Conservation (phyloP, 2,329 filamentous ascomycete species). For the Cercospora sp. region DNA sequence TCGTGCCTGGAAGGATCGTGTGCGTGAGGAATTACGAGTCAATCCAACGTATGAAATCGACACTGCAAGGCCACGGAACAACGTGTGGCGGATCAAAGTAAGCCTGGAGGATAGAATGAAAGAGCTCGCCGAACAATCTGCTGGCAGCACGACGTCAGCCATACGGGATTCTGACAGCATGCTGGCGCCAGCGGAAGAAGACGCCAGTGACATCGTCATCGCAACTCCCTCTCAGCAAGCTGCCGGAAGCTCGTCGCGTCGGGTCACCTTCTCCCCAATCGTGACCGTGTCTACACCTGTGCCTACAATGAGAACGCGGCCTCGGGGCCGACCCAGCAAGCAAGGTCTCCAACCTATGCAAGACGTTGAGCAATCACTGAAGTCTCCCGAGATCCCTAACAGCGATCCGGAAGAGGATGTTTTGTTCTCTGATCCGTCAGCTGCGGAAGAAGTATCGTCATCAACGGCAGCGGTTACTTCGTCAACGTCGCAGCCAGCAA, state of each 20-base stretch:
- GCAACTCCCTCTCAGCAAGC: background rate
- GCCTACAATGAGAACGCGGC: background rate
- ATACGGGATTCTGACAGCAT: background rate
- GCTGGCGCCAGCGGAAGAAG: background rate
- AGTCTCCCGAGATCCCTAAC: background rate
- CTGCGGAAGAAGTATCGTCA: background rate
- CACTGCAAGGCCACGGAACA: background rate
- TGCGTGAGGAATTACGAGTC: conserved; percentile 10
- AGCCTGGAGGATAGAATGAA: background rate
- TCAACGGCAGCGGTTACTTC: background rate
- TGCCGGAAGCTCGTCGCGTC: conserved; percentile 7
- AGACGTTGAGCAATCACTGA: background rate
- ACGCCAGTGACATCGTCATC: background rate
- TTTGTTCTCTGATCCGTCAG: background rate
- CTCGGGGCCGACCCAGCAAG: background rate
- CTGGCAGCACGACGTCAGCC: background rate
- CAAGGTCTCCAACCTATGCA: background rate
- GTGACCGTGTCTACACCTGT: conserved; percentile 14
- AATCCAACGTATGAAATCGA: conserved; percentile 13
- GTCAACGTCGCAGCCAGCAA: background rate
- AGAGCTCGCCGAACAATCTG: background rate
- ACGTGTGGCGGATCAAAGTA: conserved; percentile 9
- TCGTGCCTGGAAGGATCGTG: conserved; percentile 9
- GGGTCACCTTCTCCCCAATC: conserved; percentile 17
- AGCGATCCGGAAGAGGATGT: background rate